Evolutionary conservation across 192 early-diverging fungal genomes (phyloP), one percentile per base, ranked within the genome.

Genomic region (Thamnidium elegans): DNA sequence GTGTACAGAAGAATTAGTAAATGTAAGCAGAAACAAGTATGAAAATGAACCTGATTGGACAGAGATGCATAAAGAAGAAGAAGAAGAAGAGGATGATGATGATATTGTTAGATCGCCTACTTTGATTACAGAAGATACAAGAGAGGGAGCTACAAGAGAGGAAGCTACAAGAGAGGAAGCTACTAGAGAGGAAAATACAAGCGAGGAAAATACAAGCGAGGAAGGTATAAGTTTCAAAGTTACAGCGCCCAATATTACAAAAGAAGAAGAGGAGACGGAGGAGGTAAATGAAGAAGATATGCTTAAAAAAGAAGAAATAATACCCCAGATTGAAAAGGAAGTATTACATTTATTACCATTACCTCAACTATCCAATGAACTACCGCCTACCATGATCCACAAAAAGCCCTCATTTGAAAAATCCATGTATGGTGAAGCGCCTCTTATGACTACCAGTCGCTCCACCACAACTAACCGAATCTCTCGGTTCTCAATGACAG

Each of bases 11-110:
- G 56, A 59, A 30, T 20, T 44, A 23, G 20, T 39, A 44, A 17
- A 59, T 19, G 36, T 59, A 3, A 39, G 17, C 43, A 7, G 42
- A 26, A 31, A 58, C 15, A 17, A 20, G 20, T 64, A 64, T 64
- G 63, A 52, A 14, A 53, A 64, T 64, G 63, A 54, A 17, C 63
- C 63, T 44, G 63, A 64, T 43, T 64, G 63, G 63, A 64, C 63
- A 64, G 63, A 64, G 14, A 64, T 64, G 20, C 15, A 64, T 17
- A 23, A 46, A n/a, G 60, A 62, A n/a, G 44, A 47, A 36, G 60
- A 58, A 26, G 19, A 62, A 14, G 30, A 46, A 26, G 23, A 7
- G 5, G 15, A 62, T 17, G 15, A 34, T 17, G 15, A 62, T 17
- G 15, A 19, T 17, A 13, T 17, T 2, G 21, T 30, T 20, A 26